phyloP scores from a whole-genome alignment of 192 early-diverging fungal species.

The Phycomyces blakesleeanus region DNA sequence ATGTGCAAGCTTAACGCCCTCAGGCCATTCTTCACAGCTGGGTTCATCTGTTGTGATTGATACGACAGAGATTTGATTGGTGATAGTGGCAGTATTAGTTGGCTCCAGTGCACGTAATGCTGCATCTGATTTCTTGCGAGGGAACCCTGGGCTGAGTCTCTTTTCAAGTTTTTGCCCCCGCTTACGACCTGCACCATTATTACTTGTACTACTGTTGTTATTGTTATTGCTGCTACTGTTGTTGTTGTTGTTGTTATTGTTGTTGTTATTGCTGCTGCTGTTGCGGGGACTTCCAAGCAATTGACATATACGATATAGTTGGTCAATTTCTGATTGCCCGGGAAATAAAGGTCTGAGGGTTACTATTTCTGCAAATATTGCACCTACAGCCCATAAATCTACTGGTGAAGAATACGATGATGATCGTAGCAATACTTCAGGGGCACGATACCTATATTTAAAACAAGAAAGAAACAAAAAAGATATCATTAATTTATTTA shows the following conservation, averaged over 20 bases:
- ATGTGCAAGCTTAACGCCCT: slow-evolving; percentile 63
- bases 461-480: background rate
- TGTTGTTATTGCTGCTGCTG: too few relatives aligned
- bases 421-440: slow-evolving; percentile 86
- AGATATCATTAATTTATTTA: background rate
- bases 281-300: slow-evolving; percentile 78
- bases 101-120: background rate
- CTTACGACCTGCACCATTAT: slow-evolving; percentile 4
- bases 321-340: slow-evolving; percentile 89
- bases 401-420: slow-evolving; percentile 85
- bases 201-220: too few relatives aligned
- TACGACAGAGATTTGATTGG: too few relatives aligned
- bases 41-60: background rate
- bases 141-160: slow-evolving; percentile 22
- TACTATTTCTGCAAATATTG: slow-evolving; percentile 88
- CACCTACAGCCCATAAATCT: slow-evolving; percentile 95
- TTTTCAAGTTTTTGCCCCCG: slow-evolving; percentile 14
- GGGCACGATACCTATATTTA: slow-evolving; percentile 83
- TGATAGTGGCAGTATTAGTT: background rate
- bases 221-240: too few relatives aligned
- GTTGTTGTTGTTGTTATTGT: too few relatives aligned
- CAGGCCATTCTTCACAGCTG: slow-evolving; percentile 63
- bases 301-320: slow-evolving; percentile 80
- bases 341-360: slow-evolving; percentile 90
- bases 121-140: slow-evolving; percentile 18